Percentiles rank a stretch among this genome's conserved stretches.
Evolutionary conservation across 2,329 filamentous ascomycete species (phyloP).

Genomic region (Pseudogymnoascus sp.): DNA sequence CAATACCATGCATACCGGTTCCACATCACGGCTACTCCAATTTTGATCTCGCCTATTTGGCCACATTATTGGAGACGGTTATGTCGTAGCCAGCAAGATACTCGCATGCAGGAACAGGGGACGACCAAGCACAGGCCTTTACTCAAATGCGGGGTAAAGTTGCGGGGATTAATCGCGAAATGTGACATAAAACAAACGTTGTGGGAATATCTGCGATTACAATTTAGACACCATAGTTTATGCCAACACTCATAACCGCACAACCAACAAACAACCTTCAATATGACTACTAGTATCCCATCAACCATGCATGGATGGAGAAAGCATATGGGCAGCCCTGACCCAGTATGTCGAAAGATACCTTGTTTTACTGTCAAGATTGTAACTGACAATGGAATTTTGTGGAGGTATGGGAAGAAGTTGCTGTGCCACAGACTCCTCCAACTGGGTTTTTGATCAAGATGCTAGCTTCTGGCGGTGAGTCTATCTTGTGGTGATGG

Average conservation of each 20-base stretch:
- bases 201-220: not conserved
- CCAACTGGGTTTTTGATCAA: constrained; percentile 30
- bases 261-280: not conserved
- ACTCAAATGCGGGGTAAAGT: not conserved
- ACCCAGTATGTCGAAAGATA: constrained; percentile 21
- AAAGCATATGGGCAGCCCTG: constrained; percentile 30
- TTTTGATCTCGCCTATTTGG: constrained; percentile 6
- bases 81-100: not conserved
- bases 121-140: not conserved
- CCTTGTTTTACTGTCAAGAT: not conserved
- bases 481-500: not conserved
- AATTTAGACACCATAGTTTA: not conserved
- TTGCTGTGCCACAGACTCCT: constrained; percentile 26
- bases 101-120: not conserved
- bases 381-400: not conserved
- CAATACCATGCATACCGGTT: not conserved
- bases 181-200: not conserved
- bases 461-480: constrained; percentile 32
- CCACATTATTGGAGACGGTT: not conserved
- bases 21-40: not conserved
- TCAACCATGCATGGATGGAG: constrained; percentile 34
- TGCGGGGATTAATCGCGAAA: not conserved
- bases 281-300: constrained; percentile 19
- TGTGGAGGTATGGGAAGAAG: constrained; percentile 25
- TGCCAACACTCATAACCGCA: not conserved